phyloP scores from a whole-genome alignment of 2,329 filamentous ascomycete genomes.

The Apiospora arundinis region DNA sequence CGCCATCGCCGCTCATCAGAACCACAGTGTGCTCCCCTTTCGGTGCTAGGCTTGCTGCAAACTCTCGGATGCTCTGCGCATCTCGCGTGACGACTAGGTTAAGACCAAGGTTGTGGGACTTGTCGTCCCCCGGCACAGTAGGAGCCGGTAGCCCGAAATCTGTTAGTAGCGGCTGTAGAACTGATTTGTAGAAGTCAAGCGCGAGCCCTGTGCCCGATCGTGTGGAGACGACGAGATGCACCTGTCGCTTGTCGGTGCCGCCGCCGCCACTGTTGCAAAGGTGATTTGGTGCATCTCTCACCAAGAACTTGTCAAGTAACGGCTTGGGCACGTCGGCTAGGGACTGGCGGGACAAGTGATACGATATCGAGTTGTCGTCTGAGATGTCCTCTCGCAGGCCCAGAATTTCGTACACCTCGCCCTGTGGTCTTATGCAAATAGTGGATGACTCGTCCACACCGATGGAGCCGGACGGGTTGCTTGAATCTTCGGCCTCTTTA shows the following conservation, averaged over 20 bases:
- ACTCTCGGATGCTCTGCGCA: conserved; percentile 66
- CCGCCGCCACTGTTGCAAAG: conserved; percentile 29
- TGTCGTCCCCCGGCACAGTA: conserved; percentile 21
- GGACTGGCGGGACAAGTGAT: conserved; percentile 38
- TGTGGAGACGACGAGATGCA: conserved; percentile 73
- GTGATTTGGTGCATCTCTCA: conserved; percentile 48
- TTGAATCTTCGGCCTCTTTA: not conserved
- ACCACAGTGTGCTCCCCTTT: conserved; percentile 64
- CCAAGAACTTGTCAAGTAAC: conserved; percentile 44
- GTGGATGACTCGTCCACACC: not conserved
- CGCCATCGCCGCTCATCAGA: conserved; percentile 87
- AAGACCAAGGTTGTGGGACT: conserved; percentile 43
- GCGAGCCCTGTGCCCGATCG: conserved; percentile 68
- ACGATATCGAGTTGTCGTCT: conserved; percentile 31
- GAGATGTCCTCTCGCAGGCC: conserved; percentile 45
- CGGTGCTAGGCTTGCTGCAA: conserved; percentile 54
- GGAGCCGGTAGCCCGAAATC: conserved; percentile 47
- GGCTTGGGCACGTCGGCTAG: conserved; percentile 44
- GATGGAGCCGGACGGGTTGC: not conserved
- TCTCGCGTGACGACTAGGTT: conserved; percentile 68
- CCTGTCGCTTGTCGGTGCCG: conserved; percentile 33
- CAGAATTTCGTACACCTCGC: conserved; percentile 42
- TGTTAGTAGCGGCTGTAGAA: conserved; percentile 62
- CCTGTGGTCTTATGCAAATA: not conserved
- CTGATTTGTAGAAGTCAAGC: conserved; percentile 57